Evolutionary conservation across 495 filamentous ascomycete species (phyloP).

Genomic region (Xylaria grammica): DNA sequence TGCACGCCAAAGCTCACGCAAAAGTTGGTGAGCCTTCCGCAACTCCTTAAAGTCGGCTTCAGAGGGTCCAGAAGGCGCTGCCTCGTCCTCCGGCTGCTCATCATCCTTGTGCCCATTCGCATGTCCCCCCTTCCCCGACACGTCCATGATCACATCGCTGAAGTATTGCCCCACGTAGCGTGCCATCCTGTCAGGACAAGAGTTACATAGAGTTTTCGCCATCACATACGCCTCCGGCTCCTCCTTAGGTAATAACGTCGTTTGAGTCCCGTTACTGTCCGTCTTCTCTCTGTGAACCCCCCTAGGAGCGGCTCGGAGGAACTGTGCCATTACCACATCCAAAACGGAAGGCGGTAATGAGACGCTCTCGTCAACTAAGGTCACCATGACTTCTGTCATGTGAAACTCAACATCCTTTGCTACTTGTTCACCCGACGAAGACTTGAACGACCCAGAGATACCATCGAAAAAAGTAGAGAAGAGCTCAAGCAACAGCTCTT

Average conservation of each 20-base stretch:
- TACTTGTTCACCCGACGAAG: constrained; percentile 75
- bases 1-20: constrained; percentile 93
- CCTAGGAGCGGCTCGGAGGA: constrained; percentile 80
- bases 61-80: constrained; percentile 62
- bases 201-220: constrained; percentile 91
- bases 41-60: constrained; percentile 87
- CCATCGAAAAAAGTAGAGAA: constrained; percentile 93
- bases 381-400: constrained; percentile 84
- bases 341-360: constrained; percentile 81
- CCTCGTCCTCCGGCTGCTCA: constrained; percentile 77
- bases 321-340: constrained; percentile 95
- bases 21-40: constrained; percentile 83
- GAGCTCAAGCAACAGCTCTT: constrained; percentile 75
- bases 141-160: constrained; percentile 91
- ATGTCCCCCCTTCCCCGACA: constrained; percentile 62
- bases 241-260: constrained; percentile 79
- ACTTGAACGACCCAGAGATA: constrained; percentile 76
- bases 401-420: constrained; percentile 90
- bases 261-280: constrained; percentile 62
- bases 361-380: constrained; percentile 83
- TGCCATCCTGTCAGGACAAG: constrained; percentile 91
- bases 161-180: constrained; percentile 95
- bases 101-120: constrained; percentile 56
- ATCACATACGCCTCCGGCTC: constrained; percentile 92
- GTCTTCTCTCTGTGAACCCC: constrained; percentile 61